Base-by-base conservation (phyloP, 2,329 filamentous ascomycete species). In the Alternaria ethzedia region DNA sequence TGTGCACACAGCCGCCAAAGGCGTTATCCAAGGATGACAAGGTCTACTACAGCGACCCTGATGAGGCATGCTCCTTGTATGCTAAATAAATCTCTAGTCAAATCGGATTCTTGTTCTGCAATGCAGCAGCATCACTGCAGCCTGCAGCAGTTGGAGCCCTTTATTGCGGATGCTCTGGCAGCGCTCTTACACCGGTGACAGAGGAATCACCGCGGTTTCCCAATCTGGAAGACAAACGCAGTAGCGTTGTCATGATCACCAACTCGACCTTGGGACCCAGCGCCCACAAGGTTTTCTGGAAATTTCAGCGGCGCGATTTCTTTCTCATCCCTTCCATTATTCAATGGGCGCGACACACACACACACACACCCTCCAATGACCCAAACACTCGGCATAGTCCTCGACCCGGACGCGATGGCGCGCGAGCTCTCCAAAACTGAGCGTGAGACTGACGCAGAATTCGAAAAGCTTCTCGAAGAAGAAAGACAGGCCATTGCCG, bases 401-500 rank as follows among this genome's bases (percentile, higher is more conserved):
- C 25, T 28, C 15, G 23, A 28, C 23, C 21, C 45, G n/a, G 10
- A 26, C 5, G n/a, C 7, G 25, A 49, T 28, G 25, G 11, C 25
- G 25, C 46, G 46, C 25, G 25, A 28, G 46, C 25, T 23, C 26
- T 17, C 9, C 3, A 4, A 30, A 7, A 20, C n/a, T 2, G 67
- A 70, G 26, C 47, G 64, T 21, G 28, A 64, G 4, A 55, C 63
- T 15, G 36, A 52, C 10, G 32, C 63, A 11, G 56, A 43, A 15
- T 65, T 67, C 30, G 36, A 23, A 11, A 61, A 21, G 12, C 61
- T 72, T 13, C 9, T 71, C 3, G 54, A 57, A 20, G 64, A 68
- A 50, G 68, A 71, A 50, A 55, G 41, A 12, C 67, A 67, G 26
- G 66, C 68, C 10, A 54, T 54, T 9, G n/a, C 15, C 21, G 68